These are phyloP conservation scores for Leucocoprinus leucothites DNA, from an alignment of 768 basidiomycete species.

Conservation along the genomic window DNA sequence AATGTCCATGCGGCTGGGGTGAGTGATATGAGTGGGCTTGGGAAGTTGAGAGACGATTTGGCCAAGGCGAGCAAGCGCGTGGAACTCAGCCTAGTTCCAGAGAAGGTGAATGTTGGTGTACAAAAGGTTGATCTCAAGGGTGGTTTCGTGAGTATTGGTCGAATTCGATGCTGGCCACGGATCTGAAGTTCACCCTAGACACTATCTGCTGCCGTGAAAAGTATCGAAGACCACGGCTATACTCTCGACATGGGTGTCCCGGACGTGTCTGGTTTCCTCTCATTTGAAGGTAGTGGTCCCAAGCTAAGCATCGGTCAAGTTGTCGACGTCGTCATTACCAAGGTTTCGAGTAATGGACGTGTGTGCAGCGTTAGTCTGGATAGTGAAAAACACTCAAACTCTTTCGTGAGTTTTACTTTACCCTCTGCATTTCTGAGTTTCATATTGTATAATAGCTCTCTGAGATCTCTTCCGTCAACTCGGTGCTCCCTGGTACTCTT, in stretches of 20 bases:
- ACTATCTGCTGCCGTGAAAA: slow-evolving; percentile 72
- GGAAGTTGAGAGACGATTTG: slow-evolving; percentile 64
- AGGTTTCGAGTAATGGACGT: slow-evolving; percentile 73
- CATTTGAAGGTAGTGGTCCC: slow-evolving; percentile 62
- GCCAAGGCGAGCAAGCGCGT: slow-evolving; percentile 71
- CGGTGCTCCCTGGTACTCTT: slow-evolving; percentile 82
- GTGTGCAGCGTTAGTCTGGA: slow-evolving; percentile 70
- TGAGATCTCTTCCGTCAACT: slow-evolving; percentile 75
- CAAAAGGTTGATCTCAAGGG: slow-evolving; percentile 70
- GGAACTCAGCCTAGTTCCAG: slow-evolving; percentile 82
- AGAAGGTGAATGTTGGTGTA: slow-evolving; percentile 80
- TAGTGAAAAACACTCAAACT: slow-evolving; percentile 40
- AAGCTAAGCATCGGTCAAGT: slow-evolving; percentile 62
- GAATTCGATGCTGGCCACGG: slow-evolving; percentile 1
- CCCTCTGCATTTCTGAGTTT: background rate
- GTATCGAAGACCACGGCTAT: slow-evolving; percentile 94
- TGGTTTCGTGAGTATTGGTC: slow-evolving; percentile 71
- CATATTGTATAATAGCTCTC: slow-evolving; percentile 46
- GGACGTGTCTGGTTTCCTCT: slow-evolving; percentile 80
- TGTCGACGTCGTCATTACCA: slow-evolving; percentile 62
- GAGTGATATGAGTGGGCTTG: slow-evolving; percentile 52
- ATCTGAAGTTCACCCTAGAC: slow-evolving; percentile 42
- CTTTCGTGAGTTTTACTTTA: slow-evolving; percentile 44
- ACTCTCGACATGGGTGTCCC: slow-evolving; percentile 80
- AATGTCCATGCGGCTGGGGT: slow-evolving; percentile 66